Percentiles rank a stretch among this genome's conserved stretches.
Evolutionary conservation across 139 green algal genomes (phyloP).

Genomic region (Coelastrella sp.): DNA sequence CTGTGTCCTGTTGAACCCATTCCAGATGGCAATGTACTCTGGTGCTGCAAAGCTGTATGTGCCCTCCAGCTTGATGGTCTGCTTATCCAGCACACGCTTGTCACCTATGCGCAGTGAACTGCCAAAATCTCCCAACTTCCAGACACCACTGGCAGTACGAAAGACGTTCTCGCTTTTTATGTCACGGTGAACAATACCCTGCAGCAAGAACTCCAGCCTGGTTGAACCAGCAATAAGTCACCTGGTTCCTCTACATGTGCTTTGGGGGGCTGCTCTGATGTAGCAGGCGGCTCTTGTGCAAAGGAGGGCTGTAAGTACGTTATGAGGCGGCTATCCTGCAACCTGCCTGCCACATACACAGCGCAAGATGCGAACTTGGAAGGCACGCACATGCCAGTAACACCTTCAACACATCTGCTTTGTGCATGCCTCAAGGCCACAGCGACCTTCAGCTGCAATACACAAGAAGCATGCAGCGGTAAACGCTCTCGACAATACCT

Average conservation of each 20-base stretch:
- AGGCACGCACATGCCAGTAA: no score
- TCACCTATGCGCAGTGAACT: constrained; percentile 40
- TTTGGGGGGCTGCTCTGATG: no score
- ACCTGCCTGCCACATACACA: no score
- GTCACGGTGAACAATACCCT: constrained; percentile 51
- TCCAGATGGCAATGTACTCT: constrained; percentile 49
- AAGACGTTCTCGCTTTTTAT: constrained; percentile 54
- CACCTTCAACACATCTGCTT: no score
- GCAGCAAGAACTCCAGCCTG: neutral
- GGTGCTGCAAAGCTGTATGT: constrained; percentile 49
- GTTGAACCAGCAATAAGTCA: no score
- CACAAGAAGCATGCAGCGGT: neutral
- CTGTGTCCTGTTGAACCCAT: constrained; percentile 32
- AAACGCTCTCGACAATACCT: no score
- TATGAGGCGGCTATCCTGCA: no score
- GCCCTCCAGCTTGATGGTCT: constrained; percentile 54
- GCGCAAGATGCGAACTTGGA: no score
- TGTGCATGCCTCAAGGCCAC: no score
- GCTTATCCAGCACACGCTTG: constrained; percentile 18
- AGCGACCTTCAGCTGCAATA: neutral
- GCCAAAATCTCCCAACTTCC: constrained; percentile 53
- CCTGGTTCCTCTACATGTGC: no score
- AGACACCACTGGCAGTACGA: constrained; percentile 32
- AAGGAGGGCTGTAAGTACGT: no score
- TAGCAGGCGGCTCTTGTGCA: no score